Evolutionary conservation across 257 asterid species (phyloP), one percentile per base, ranked within the genome.

Genomic region (Primulina tabacum): DNA sequence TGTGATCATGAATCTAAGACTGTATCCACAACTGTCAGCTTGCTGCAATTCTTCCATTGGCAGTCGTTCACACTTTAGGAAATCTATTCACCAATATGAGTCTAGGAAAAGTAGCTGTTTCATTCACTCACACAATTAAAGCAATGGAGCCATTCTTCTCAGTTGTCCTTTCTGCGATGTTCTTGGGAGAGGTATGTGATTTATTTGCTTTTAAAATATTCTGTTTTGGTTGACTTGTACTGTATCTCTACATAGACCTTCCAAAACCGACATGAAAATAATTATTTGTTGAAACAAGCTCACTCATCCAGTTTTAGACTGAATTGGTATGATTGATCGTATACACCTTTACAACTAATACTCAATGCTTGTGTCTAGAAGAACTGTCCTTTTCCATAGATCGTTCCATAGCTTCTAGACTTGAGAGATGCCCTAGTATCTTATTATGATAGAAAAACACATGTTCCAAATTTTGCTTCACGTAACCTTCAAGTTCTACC

Each of bases 91-190:
- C 97, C 67, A 92, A 92, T 64, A 82, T 90, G 92, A 92, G 98
- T 76, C 97, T 92, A 18, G 98, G 98, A 64, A 85, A 87, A 85
- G 97, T 92, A 81, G 73, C 98, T 1, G 97, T 92, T 76, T 92
- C 98, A 5, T 92, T 89, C 81, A 89, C 98, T 64, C 96, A 92
- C 84, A 92, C 98, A 6, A 85, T 92, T 47, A 92, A 92, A 79
- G 96, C 97, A 57, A 89, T 85, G 95, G 97, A 89, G 82, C 97
- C 95, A 33, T 92, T 92, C 85, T 92, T 92, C 82, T 92, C 97
- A 2, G 97, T 92, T 68, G 34, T 85, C 71, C 95, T 92, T 70
- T 92, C 97, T 43, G 89, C 96, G 14, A 87, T 87, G 90, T 91
- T 92, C 73, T 82, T 92, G 10, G 92, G 96, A 24, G 90, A 28